A percentile compares a stretch with the other conserved stretches of the same genome.
Conservation (phyloP, 352 stramenopile genomes). For the Phytophthora ohioensis region DNA sequence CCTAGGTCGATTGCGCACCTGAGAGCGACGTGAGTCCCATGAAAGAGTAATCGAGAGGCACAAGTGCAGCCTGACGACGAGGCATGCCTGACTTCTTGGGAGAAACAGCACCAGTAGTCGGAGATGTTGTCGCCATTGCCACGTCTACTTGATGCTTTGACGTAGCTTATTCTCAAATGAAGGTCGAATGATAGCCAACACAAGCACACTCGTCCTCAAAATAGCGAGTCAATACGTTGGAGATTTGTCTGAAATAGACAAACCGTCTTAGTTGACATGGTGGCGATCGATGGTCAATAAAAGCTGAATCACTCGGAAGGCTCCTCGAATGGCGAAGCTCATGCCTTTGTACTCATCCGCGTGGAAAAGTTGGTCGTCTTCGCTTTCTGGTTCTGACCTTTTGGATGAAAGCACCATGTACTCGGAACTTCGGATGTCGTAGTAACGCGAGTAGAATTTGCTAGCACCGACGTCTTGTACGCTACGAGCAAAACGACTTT, state of each 20-base stretch:
- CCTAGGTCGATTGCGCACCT: slow-evolving; percentile 34
- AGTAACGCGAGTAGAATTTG: slow-evolving; percentile 42
- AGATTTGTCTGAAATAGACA: slow-evolving; percentile 21
- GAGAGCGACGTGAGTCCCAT: slow-evolving; percentile 65
- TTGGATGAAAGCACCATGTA: slow-evolving; percentile 24
- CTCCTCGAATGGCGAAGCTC: slow-evolving; percentile 9
- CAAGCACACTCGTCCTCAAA: slow-evolving; percentile 8
- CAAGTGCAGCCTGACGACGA: slow-evolving; percentile 19
- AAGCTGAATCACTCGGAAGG: slow-evolving; percentile 33
- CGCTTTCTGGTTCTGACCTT: slow-evolving; percentile 21
- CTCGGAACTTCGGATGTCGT: slow-evolving; percentile 24
- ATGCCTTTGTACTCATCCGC: slow-evolving; percentile 23
- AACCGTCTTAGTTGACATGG: slow-evolving; percentile 32
- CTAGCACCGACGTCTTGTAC: slow-evolving; percentile 28
- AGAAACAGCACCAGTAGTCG: background rate
- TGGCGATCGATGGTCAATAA: slow-evolving; percentile 29
- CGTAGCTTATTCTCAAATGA: background rate
- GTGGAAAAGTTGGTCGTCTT: slow-evolving; percentile 27
- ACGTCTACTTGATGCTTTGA: background rate
- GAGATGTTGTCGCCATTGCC: slow-evolving; percentile 10
- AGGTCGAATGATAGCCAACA: background rate
- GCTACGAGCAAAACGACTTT: slow-evolving; percentile 30
- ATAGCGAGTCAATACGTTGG: slow-evolving; percentile 16
- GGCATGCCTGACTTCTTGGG: slow-evolving; percentile 25
- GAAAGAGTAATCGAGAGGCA: slow-evolving; percentile 77